phyloP scores from a whole-genome alignment of 2,329 filamentous ascomycete genomes.

The Xylaria sp. region DNA sequence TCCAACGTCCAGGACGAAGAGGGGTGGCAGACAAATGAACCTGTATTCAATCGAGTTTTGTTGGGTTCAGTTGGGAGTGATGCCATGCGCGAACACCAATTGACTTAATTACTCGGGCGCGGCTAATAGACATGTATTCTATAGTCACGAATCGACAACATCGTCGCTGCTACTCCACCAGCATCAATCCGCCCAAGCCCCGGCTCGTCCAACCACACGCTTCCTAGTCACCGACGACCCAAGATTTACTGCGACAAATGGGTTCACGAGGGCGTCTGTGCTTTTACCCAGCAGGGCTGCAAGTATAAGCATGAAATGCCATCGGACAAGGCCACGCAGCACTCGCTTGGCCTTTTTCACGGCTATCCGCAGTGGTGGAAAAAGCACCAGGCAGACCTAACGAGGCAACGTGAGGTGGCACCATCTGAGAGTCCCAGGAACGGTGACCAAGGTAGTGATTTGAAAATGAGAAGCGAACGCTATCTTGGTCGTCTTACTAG shows the following conservation, averaged over 20 bases:
- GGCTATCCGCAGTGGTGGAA: constrained; percentile 71
- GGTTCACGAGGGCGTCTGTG: constrained; percentile 86
- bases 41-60: not conserved
- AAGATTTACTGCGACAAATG: constrained; percentile 91
- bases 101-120: not conserved
- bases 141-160: constrained; percentile 54
- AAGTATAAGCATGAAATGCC: constrained; percentile 94
- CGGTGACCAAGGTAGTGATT: constrained; percentile 5
- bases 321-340: constrained; percentile 70
- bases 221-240: constrained; percentile 42
- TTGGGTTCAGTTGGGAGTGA: not conserved
- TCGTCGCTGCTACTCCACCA: constrained; percentile 50
- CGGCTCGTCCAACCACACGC: constrained; percentile 3
- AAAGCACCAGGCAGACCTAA: constrained; percentile 62
- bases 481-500: constrained; percentile 5
- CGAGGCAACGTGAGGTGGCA: constrained; percentile 47
- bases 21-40: constrained; percentile 11
- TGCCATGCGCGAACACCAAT: not conserved
- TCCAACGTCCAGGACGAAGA: too few species aligned
- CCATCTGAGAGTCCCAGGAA: constrained; percentile 15
- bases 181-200: constrained; percentile 36
- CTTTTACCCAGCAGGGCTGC: constrained; percentile 87
- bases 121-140: constrained; percentile 13
- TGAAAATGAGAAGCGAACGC: constrained; percentile 12
- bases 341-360: constrained; percentile 76